Evolutionary conservation across 208 protist genomes (phyloP), one percentile per base, ranked within the genome.

Genomic region (Trypanosoma melophagium): DNA sequence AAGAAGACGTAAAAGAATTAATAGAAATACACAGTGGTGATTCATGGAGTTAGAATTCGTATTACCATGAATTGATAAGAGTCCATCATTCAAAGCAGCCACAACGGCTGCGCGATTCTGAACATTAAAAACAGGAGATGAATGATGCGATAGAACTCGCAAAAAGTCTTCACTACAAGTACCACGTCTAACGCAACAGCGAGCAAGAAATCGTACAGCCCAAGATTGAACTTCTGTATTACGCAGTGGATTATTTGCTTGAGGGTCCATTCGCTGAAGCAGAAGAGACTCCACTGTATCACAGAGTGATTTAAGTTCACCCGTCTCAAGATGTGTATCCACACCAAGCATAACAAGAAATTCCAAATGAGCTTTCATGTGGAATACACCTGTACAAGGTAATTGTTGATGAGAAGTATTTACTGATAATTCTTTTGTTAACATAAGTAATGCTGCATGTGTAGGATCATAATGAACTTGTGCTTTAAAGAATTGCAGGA

Each of bases 1-100:
- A 10, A 96, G 74, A 31, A 96, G 69, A 1, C 77, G 71, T 31
- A 93, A 61, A 35, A 93, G 73, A 16, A 92, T 55, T 19, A 90
- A 16, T 12, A 92, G 44, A 16, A 88, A 74, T 24, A 57, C 41
- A 74, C 68, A 44, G 51, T 44, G 44, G 41, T 67, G 19, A 40
- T 65, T 38, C 17, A 52, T 10, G 50, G 55, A 31, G 17, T 56
- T 47, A 16, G 2, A 2, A 60, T 24, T 19, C 12, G 10, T 45
- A 2, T 13, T 41, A 3, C 35, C 16, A 25, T n/a, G 22, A 40
- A 54, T 49, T 10, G 40, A 53, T 10, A 50, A 55, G 0, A 76
- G 49, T 21, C 58, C 51, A 42, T 76, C 45, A 1, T 66, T 63
- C n/a, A 94, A 56, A 7, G 78, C 80, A 35, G 73, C 68, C 10